Base-by-base conservation (phyloP, 2,329 filamentous ascomycete species). In the Myriangium duriaei region DNA sequence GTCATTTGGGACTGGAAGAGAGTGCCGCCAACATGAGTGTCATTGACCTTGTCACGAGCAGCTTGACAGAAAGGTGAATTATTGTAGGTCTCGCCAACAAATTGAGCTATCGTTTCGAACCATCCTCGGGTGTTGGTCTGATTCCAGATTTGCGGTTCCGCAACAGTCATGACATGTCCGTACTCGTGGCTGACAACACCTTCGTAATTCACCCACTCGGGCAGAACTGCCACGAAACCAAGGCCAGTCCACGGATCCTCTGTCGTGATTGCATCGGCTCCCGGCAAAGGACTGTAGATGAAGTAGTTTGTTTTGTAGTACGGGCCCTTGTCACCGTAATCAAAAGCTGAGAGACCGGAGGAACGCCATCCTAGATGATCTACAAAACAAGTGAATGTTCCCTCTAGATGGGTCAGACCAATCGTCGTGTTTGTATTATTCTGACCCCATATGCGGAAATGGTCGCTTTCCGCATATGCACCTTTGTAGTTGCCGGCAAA, bases 61-160 rank as follows among this genome's bases (percentile, higher is more conserved):
- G 46, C 46, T 2, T 57, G 60, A 44, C 68, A 71, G 2, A 63
- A 50, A 0, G 60, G 49, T 0, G 62, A 66, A 1, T 65, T 68
- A 39, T 61, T 55, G 50, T 64, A 69, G 0, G 61, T 64, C 40
- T 70, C 67, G 3, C 65, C 64, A 4, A 69, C 56, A 52, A 61
- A 70, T 42, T 71, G 66, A 26, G 67, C 67, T 0, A 69, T 51
- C 1, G 65, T 62, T 51, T 70, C 67, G 64, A 64, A 68, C 67
- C 67, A 70, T 3, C 65, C 63, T 0, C 65, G 65, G 1, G 65
- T 69, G 2, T 56, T 53, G 1, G 45, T 49, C 41, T 69, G 66
- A 37, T 66, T 51, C 3, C 69, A 46, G 49, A 48, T 52, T n/a
- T 45, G 49, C 32, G 47, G 42, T 43, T 52, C 48, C 11, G 61